Evolutionary conservation across 192 early-diverging fungal genomes (phyloP), one percentile per base, ranked within the genome.

Genomic region (Diversispora epigaea): DNA sequence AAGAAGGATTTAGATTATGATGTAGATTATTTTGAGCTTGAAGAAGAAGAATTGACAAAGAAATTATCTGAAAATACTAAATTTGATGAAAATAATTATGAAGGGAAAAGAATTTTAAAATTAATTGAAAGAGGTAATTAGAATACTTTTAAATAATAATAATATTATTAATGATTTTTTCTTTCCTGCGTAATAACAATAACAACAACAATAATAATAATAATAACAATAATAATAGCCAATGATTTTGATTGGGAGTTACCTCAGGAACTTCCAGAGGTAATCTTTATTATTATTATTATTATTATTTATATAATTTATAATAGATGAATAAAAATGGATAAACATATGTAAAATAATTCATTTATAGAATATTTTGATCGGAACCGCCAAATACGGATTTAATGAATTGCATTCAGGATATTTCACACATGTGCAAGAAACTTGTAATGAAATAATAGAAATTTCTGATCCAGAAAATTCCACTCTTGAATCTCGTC

Each of bases 381-480:
- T 77, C 3, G 68, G 75, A 3, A 81, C 80, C 11, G 80, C 85
- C 6, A 82, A 83, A 19, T 99, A 98, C 80, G 97, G 97, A 7
- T 99, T 99, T 85, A 93, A 96, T 81, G 89, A 90, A 74, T 86
- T 89, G 39, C 95, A 97, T 80, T 87, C 78, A 44, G 91, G 91
- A 8, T 91, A 89, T 62, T 91, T 92, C 64, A 81, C 86, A 1
- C 91, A 95, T 75, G 87, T 91, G 0, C 85, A 86, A 40, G 88
- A 89, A 72, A 90, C 89, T 0, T 86, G 83, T 56, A 93, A 92
- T 73, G 92, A 93, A 79, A 84, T 91, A 25, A 86, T 88, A 71
- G 87, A 85, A 45, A 81, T 93, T 6, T 62, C 66, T 11, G 82
- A 85, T 71, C 88, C 88, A 0, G 92, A 93, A 69, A 77, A 81